Percentiles rank a stretch among this genome's conserved stretches.
Evolutionary conservation across 345 rosid genomes (phyloP).

Genomic region (Eucalyptus regnans): DNA sequence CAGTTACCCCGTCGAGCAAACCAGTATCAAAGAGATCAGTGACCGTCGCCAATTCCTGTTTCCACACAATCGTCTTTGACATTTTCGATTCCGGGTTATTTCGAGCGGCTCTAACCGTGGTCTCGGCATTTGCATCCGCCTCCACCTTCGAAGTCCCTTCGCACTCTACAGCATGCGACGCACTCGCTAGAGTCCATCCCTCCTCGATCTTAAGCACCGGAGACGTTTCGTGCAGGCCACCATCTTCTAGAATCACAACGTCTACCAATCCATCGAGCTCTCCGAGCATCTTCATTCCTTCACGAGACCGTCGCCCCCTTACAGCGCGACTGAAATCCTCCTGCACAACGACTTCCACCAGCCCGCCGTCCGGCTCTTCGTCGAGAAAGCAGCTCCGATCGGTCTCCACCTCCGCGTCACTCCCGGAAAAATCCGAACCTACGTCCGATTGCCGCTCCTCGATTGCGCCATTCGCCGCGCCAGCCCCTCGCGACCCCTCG

Average conservation of each 20-base stretch:
- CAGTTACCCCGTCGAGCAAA: constrained; percentile 75
- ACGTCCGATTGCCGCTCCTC: neutral
- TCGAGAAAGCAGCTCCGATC: neutral
- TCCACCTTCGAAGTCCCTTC: constrained; percentile 18
- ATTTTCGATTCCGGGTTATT: constrained; percentile 43
- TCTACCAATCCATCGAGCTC: constrained; percentile 1
- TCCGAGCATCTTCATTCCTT: neutral
- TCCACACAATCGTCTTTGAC: constrained; percentile 35
- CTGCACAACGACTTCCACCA: constrained; percentile 20
- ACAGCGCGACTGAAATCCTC: constrained; percentile 7
- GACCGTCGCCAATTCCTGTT: constrained; percentile 66
- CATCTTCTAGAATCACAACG: neutral
- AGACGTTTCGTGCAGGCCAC: neutral
- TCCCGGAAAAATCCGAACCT: neutral
- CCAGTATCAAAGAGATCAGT: constrained; percentile 91
- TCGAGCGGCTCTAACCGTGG: constrained; percentile 23
- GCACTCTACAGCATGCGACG: constrained; percentile 12
- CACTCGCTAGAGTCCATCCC: constrained; percentile 5
- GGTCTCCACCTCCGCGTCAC: neutral
- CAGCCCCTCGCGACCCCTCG: neutral
- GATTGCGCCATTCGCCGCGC: neutral
- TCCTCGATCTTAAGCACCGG: neutral
- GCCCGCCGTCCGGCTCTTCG: neutral
- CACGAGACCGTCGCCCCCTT: constrained; percentile 1
- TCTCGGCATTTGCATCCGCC: constrained; percentile 42